Base-by-base conservation (phyloP, 2,329 filamentous ascomycete genomes). In the Orbilia blumenaviensis region DNA sequence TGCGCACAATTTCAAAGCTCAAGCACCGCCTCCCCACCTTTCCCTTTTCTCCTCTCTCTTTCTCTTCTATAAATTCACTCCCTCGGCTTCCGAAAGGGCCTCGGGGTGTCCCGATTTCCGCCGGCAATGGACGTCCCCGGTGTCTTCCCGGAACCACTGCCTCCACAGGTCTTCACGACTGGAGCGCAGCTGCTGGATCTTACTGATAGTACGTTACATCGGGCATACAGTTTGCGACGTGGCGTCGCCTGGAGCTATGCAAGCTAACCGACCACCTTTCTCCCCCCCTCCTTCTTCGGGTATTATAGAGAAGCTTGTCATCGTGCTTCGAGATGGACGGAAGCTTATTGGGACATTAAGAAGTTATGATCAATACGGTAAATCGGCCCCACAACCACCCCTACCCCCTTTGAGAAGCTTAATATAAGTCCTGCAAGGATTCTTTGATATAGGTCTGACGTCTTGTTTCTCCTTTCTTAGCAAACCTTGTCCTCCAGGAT, bases 341-440 rank as follows among this genome's bases (percentile, higher is more conserved):
- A 98, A 98, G 85, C 86, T 98, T 79, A 92, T 96, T 79, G 95
- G 95, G 29, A 92, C 98, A 52, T 85, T 99, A 79, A 88, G 95
- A 81, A 96, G 92, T 80, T 99, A 95, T 93, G 95, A 99, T 84
- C 95, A 99, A 84, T 98, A 97, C 82, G 94, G 94, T 97, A 89
- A 44, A 25, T 66, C 18, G 10, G 3, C 14, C 38, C 63, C 36
- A 23, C 42, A 7, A 14, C 41, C 29, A 52, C 25, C 34, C 27
- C 29, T 41, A 23, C 18, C 42, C 44, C 44, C 25, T 16, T 7
- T 38, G 27, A 18, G 8, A 27, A 66, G 56, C 56, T 63, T 46
- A 4, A 25, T 18, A 8, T 9, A 52, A 68, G 54, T 54, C 61
- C 27, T 42, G 32, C 16, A 46, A n/a, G 29, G 6, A 1, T n/a